phyloP scores from a whole-genome alignment of 73 alveolate species.

The Uronychia setigera region DNA sequence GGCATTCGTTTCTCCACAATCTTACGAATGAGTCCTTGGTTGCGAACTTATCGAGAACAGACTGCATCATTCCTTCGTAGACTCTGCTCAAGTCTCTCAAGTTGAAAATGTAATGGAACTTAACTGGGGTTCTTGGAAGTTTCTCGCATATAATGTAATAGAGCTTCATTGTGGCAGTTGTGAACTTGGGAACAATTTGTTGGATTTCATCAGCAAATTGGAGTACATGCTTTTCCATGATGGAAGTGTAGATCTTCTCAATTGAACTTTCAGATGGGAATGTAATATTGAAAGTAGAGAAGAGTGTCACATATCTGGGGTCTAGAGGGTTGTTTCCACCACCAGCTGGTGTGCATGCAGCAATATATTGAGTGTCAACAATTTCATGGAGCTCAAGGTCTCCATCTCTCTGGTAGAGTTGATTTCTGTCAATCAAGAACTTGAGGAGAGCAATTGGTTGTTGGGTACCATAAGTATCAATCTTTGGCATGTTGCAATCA shows the following conservation, averaged over 20 bases:
- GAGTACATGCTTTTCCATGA: slow-evolving; percentile 88
- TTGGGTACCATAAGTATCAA: slow-evolving; percentile 98
- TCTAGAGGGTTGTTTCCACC: slow-evolving; percentile 99
- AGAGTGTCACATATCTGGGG: slow-evolving; percentile 98
- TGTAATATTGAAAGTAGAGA: slow-evolving; percentile 84
- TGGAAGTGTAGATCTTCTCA: slow-evolving; percentile 91
- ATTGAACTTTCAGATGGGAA: slow-evolving; percentile 92
- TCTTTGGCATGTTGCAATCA: slow-evolving; percentile 98
- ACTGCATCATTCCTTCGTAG: slow-evolving; percentile 95
- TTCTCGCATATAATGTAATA: slow-evolving; percentile 84
- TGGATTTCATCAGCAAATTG: slow-evolving; percentile 92
- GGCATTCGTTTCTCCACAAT: slow-evolving; percentile 99
- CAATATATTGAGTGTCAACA: slow-evolving; percentile 96
- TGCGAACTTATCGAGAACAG: slow-evolving; percentile 92
- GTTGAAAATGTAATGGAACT: slow-evolving; percentile 99
- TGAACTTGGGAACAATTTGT: slow-evolving; percentile 65
- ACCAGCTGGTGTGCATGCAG: slow-evolving; percentile 99
- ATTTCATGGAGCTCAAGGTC: slow-evolving; percentile 91
- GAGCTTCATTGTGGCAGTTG: slow-evolving; percentile 73
- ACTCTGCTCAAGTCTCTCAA: slow-evolving; percentile 98
- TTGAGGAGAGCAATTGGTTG: slow-evolving; percentile 98
- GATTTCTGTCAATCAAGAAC: slow-evolving; percentile 94
- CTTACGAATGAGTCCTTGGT: slow-evolving; percentile 88
- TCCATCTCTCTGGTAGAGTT: slow-evolving; percentile 94
- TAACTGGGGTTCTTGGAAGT: slow-evolving; percentile 98